A percentile compares a stretch with the other conserved stretches of the same genome.
Conservation (phyloP, 208 protist genomes). For the Leishmania mexicana region DNA sequence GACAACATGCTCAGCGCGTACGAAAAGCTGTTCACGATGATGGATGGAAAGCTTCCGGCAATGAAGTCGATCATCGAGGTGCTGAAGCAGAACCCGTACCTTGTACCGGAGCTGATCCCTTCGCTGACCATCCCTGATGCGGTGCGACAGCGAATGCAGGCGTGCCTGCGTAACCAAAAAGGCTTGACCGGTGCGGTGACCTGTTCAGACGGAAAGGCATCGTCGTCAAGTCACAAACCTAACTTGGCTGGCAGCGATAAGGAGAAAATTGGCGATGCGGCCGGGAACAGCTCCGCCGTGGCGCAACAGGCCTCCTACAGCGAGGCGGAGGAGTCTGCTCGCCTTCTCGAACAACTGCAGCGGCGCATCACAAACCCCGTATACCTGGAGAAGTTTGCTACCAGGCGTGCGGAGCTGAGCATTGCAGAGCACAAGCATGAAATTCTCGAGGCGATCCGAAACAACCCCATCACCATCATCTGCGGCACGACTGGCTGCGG, state of each 20-base stretch:
- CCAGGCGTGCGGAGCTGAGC: conserved; percentile 61
- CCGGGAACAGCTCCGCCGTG: background rate
- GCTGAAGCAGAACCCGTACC: background rate
- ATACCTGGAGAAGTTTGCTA: conserved; percentile 75
- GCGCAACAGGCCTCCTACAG: background rate
- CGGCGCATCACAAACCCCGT: conserved; percentile 54
- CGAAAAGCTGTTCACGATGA: conserved; percentile 16
- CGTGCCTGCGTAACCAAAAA: conserved; percentile 19
- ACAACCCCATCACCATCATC: conserved; percentile 90
- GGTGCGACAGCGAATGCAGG: conserved; percentile 24
- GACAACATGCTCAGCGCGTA: conserved; percentile 26
- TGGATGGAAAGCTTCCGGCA: background rate
- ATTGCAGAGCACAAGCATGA: conserved; percentile 67
- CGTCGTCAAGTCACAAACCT: background rate
- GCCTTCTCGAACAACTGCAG: conserved; percentile 46
- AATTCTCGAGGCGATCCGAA: conserved; percentile 74
- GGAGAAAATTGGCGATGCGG: background rate
- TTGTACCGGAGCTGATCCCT: conserved; percentile 21
- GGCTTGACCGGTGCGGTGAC: background rate
- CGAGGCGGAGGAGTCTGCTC: conserved; percentile 45
- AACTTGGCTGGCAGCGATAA: background rate
- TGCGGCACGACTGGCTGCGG: conserved; percentile 97
- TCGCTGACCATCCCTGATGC: conserved; percentile 10
- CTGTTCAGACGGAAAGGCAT: background rate
- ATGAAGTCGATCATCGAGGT: conserved; percentile 11